phyloP scores from a whole-genome alignment of 352 stramenopile species.

The Phytopythium montanum region DNA sequence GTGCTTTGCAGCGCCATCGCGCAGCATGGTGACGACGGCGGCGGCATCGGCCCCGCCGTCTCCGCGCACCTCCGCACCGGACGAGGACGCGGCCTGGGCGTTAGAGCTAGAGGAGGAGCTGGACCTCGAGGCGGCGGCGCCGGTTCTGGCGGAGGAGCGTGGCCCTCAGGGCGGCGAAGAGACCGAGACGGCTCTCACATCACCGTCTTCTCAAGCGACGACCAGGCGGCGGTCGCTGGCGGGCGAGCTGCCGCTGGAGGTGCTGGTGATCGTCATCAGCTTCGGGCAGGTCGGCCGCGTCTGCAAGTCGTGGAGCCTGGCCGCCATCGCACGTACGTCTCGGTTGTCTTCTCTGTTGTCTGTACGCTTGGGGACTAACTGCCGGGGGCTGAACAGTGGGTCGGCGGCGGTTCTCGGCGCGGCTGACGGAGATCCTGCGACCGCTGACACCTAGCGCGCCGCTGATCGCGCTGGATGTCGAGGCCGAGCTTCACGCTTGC shows the following conservation, averaged over 20 bases:
- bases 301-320: conserved; percentile 80
- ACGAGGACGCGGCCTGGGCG: conserved; percentile 60
- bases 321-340: conserved; percentile 45
- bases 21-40: conserved; percentile 5
- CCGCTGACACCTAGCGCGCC: conserved; percentile 43
- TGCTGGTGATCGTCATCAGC: conserved; percentile 64
- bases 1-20: not conserved
- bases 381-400: conserved; percentile 25
- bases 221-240: conserved; percentile 17
- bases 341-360: not conserved
- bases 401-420: conserved; percentile 52
- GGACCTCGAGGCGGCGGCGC: conserved; percentile 24
- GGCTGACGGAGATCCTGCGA: conserved; percentile 49
- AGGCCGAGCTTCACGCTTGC: conserved; percentile 48
- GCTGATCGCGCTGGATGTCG: conserved; percentile 48
- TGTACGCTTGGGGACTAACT: not conserved
- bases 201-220: not conserved
- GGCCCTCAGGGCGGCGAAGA: too few species aligned
- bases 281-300: conserved; percentile 72
- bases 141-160: too few species aligned
- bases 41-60: conserved; percentile 9
- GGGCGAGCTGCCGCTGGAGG: conserved; percentile 62
- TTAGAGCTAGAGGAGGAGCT: conserved; percentile 73
- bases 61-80: conserved; percentile 2
- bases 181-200: too few species aligned